Conservation (phyloP, 495 filamentous ascomycete genomes). For the Annulohypoxylon bovei region DNA sequence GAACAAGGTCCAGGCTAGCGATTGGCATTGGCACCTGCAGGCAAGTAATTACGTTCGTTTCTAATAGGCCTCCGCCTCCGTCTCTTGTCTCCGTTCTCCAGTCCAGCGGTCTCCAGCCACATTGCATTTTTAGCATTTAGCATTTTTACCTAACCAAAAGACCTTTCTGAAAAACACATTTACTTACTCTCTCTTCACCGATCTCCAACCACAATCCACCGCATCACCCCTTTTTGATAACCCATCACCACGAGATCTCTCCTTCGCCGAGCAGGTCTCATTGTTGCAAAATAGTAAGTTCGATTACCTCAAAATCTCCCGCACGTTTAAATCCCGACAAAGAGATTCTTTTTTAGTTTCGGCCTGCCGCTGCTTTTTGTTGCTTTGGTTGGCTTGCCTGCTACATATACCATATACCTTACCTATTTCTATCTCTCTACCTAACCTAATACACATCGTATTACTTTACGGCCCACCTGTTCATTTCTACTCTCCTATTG, state of each 20-base stretch:
- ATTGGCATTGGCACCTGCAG: slow-evolving; percentile 26
- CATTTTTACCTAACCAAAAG: slow-evolving; percentile 50
- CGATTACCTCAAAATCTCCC: slow-evolving; percentile 8
- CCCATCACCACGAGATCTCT: slow-evolving; percentile 50
- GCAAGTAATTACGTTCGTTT: slow-evolving; percentile 33
- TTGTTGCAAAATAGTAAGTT: slow-evolving; percentile 49
- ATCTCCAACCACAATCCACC: slow-evolving; percentile 46
- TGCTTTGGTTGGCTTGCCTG: background rate
- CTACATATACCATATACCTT: background rate
- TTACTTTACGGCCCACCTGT: slow-evolving; percentile 33
- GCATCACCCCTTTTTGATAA: slow-evolving; percentile 47
- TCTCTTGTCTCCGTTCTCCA: slow-evolving; percentile 18
- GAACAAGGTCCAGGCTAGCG: slow-evolving; percentile 5
- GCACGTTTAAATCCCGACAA: slow-evolving; percentile 24
- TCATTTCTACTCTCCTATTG: slow-evolving; percentile 43
- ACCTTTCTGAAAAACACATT: slow-evolving; percentile 37
- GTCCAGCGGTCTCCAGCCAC: slow-evolving; percentile 41
- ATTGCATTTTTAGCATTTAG: slow-evolving; percentile 41
- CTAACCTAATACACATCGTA: slow-evolving; percentile 15
- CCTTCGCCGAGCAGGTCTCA: slow-evolving; percentile 52
- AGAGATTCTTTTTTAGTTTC: slow-evolving; percentile 28
- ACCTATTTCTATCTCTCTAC: slow-evolving; percentile 4
- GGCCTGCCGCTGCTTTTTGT: slow-evolving; percentile 27
- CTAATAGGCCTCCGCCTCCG: slow-evolving; percentile 26
- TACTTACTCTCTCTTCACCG: slow-evolving; percentile 45